These are phyloP conservation scores for Mortierella sp. DNA, from an alignment of 371 early-diverging fungal species.

Conservation along the genomic window DNA sequence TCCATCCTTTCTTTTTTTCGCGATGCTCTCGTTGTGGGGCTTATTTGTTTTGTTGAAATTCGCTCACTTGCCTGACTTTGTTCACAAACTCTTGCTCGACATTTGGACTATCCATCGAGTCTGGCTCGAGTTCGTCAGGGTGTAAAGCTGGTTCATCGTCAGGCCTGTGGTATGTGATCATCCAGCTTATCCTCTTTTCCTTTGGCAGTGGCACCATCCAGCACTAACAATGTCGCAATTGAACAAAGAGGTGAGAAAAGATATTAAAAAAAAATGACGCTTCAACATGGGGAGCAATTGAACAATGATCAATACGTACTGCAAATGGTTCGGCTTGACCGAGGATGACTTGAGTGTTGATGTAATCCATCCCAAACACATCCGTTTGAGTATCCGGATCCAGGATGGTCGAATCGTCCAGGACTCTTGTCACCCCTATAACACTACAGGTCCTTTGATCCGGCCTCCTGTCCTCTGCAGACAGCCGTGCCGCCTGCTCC, in stretches of 20 bases:
- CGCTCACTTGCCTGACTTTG: constrained; percentile 23
- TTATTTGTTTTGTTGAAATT: background rate
- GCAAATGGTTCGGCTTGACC: constrained; percentile 18
- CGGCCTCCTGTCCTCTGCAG: constrained; percentile 1
- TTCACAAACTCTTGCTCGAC: constrained; percentile 15
- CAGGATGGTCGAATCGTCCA: constrained; percentile 6
- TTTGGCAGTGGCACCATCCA: constrained; percentile 19
- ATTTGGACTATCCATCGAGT: constrained; percentile 15
- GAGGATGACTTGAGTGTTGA: constrained; percentile 16
- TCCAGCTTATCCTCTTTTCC: constrained; percentile 22
- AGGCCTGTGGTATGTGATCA: constrained; percentile 17
- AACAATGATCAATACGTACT: constrained; percentile 8
- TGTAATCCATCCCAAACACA: constrained; percentile 11
- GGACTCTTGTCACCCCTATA: constrained; percentile 1
- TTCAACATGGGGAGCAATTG: background rate
- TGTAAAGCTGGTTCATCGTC: background rate
- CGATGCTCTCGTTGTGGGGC: background rate
- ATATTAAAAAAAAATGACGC: background rate
- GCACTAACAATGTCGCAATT: constrained; percentile 1
- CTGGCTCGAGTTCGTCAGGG: constrained; percentile 11
- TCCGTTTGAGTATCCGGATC: constrained; percentile 9
- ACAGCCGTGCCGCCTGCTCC: background rate
- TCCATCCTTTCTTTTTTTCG: background rate
- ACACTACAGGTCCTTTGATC: background rate
- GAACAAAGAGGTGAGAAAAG: background rate